phyloP scores from a whole-genome alignment of 1,284 basidiomycete species.

The Irpex sp. region DNA sequence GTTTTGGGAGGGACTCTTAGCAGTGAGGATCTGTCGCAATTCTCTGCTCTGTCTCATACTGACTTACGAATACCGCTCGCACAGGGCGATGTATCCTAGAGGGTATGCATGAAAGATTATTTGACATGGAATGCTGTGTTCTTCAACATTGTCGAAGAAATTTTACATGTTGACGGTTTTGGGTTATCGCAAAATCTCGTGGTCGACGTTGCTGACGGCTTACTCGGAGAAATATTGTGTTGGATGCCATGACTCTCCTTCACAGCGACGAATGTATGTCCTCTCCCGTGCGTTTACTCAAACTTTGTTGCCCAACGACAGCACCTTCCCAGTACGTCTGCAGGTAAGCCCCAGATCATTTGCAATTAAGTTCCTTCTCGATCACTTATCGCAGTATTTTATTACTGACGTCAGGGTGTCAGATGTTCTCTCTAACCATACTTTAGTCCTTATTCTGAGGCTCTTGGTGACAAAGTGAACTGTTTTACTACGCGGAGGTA shows the following conservation, averaged over 20 bases:
- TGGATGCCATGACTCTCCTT: not conserved
- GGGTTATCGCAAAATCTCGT: too few relatives aligned
- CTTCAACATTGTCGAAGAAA: too few relatives aligned
- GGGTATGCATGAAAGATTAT: too few relatives aligned
- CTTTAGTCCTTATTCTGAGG: too few relatives aligned
- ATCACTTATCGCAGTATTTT: not conserved
- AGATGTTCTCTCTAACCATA: too few relatives aligned
- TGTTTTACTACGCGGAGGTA: too few relatives aligned
- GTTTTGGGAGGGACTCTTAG: not conserved
- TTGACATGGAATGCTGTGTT: too few relatives aligned
- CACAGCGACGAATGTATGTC: not conserved
- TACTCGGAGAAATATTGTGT: not conserved
- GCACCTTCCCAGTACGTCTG: not conserved
- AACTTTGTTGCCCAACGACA: not conserved
- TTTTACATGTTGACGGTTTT: too few relatives aligned
- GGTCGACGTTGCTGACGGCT: too few relatives aligned
- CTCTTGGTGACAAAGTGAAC: too few relatives aligned
- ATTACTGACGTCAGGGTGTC: not conserved
- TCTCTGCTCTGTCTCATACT: not conserved
- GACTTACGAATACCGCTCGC: not conserved
- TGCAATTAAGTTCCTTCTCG: not conserved
- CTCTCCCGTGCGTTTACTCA: not conserved
- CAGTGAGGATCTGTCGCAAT: not conserved
- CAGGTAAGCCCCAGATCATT: not conserved
- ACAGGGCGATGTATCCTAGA: not conserved